phyloP scores from a whole-genome alignment of 345 rosid genomes.

The Cardamine chenopodiifolia region DNA sequence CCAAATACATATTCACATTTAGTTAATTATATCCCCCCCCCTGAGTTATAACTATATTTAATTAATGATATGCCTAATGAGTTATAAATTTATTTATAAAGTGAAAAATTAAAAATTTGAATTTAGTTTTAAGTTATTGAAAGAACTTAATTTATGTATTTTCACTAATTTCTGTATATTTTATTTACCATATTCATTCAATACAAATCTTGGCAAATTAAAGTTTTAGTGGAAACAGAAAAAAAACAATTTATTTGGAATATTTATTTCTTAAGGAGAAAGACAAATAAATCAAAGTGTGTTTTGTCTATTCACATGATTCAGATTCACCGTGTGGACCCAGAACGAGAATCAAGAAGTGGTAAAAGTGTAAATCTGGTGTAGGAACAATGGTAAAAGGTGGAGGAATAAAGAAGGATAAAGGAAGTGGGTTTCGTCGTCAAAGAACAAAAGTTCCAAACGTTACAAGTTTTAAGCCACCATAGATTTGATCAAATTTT shows the following conservation, averaged over 20 bases:
- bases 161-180: background rate
- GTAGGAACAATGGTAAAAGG: too few relatives aligned
- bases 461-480: slow-evolving; percentile 18
- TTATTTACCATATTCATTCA: background rate
- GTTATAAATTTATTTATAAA: background rate
- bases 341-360: background rate
- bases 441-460: slow-evolving; percentile 5
- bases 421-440: slow-evolving; percentile 18
- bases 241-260: background rate
- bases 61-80: background rate
- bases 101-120: background rate
- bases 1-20: background rate
- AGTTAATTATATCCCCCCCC: background rate
- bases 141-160: background rate
- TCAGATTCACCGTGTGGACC: slow-evolving; percentile 26
- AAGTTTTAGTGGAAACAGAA: background rate
- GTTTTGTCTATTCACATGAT: background rate
- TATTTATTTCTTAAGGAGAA: background rate
- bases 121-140: too few relatives aligned
- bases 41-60: background rate
- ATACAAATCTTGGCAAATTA: background rate
- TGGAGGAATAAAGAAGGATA: background rate
- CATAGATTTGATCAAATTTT: background rate
- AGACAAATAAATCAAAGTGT: background rate
- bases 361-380: slow-evolving; percentile 21